These are phyloP conservation scores for Blastomyces emzantsi DNA, from an alignment of 2,329 filamentous ascomycete genomes.

Conservation along the genomic window DNA sequence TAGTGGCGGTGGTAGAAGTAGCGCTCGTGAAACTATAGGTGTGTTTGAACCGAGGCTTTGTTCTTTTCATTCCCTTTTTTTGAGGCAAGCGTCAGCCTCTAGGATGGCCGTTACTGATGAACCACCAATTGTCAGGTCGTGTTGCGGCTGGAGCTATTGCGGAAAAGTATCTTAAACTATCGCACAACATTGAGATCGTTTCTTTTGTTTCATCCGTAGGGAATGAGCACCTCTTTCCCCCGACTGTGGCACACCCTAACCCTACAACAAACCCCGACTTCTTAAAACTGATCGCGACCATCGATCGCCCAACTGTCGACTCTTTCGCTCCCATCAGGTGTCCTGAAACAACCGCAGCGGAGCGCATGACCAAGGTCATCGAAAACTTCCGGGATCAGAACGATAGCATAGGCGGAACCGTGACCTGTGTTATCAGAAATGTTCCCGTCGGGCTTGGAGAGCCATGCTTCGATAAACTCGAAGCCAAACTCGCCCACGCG, in stretches of 20 bases:
- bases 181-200: constrained; percentile 82
- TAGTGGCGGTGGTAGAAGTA: constrained; percentile 80
- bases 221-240: constrained; percentile 64
- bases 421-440: constrained; percentile 87
- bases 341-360: constrained; percentile 56
- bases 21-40: constrained; percentile 92
- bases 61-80: neutral
- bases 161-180: constrained; percentile 77
- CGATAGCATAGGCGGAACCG: constrained; percentile 89
- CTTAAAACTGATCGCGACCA: constrained; percentile 59
- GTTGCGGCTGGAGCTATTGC: constrained; percentile 88
- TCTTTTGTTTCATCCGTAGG: constrained; percentile 85
- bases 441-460: constrained; percentile 80
- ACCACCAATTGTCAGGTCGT: constrained; percentile 43
- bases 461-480: constrained; percentile 90
- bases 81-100: neutral
- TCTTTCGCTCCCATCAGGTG: constrained; percentile 77
- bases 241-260: constrained; percentile 57
- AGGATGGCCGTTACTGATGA: neutral
- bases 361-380: constrained; percentile 70
- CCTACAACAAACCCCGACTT: constrained; percentile 70
- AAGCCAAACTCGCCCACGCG: constrained; percentile 81
- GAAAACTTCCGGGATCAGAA: constrained; percentile 65
- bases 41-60: constrained; percentile 15
- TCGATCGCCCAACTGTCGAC: constrained; percentile 68